Evolutionary conservation across 441 rosid species (phyloP).

Genomic region (Codiaeum variegatum): DNA sequence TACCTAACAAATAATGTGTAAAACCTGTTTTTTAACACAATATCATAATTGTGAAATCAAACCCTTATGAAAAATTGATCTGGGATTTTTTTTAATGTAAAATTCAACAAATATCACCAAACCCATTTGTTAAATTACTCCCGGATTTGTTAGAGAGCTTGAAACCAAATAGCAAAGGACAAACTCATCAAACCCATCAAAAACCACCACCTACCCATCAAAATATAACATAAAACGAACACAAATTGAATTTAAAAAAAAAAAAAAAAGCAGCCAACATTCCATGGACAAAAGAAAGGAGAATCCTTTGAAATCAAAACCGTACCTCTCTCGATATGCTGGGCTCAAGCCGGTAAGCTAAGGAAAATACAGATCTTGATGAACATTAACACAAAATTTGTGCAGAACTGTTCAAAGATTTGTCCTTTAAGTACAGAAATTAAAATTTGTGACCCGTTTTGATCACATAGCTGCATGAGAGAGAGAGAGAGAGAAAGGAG

Average conservation of each 20-base stretch:
- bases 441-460: constrained; percentile 13
- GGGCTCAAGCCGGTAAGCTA: constrained; percentile 19
- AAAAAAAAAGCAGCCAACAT: neutral
- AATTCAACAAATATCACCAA: constrained; percentile 15
- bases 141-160: constrained; percentile 18
- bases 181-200: constrained; percentile 11
- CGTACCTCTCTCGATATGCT: constrained; percentile 26
- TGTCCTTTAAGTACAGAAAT: constrained; percentile 22
- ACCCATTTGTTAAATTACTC: constrained; percentile 17
- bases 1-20: constrained; percentile 3
- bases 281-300: constrained; percentile 14
- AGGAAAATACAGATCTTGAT: constrained; percentile 35
- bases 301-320: constrained; percentile 13
- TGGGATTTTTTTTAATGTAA: no score
- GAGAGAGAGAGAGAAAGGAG: constrained; percentile 23
- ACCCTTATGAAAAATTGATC: constrained; percentile 13
- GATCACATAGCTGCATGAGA: constrained; percentile 32
- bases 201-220: constrained; percentile 1
- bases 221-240: neutral
- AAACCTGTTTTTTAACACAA: constrained; percentile 5
- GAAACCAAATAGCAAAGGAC: constrained; percentile 15
- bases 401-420: constrained; percentile 25
- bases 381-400: constrained; percentile 20
- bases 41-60: neutral
- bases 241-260: neutral